These are phyloP conservation scores for Beta corolliflora DNA, from an alignment of 179 eudicot species.

Conservation along the genomic window DNA sequence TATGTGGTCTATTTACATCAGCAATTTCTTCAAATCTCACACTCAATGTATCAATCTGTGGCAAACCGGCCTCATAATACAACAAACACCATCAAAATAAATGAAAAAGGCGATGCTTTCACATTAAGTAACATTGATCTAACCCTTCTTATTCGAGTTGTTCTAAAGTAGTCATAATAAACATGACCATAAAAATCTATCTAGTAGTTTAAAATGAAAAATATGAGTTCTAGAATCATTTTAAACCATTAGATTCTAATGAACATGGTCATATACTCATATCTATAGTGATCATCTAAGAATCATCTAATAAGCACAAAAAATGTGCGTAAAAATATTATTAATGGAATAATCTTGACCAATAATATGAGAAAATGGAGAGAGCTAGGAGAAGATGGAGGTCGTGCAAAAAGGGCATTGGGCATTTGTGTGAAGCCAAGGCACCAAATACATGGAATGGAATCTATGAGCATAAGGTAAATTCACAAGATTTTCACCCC, in stretches of 20 bases:
- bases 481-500: conserved; percentile 50
- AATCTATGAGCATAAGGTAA: conserved; percentile 65
- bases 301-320: too few relatives aligned
- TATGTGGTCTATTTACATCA: not conserved
- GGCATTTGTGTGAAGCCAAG: conserved; percentile 61
- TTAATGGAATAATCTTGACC: too few relatives aligned
- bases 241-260: too few relatives aligned
- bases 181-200: too few relatives aligned
- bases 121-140: not conserved
- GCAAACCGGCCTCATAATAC: not conserved
- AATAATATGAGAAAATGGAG: not conserved
- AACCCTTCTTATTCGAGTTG: too few relatives aligned
- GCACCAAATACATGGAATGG: conserved; percentile 64
- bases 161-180: too few relatives aligned
- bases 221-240: too few relatives aligned
- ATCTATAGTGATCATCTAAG: too few relatives aligned
- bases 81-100: not conserved
- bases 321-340: too few relatives aligned
- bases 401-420: conserved; percentile 77
- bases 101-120: not conserved
- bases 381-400: conserved; percentile 23
- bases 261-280: too few relatives aligned
- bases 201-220: too few relatives aligned
- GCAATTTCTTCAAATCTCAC: not conserved
- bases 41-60: not conserved